Evolutionary conservation across 106 monocot genomes (phyloP), one percentile per base, ranked within the genome.

Genomic region (Dendrobium nobile): DNA sequence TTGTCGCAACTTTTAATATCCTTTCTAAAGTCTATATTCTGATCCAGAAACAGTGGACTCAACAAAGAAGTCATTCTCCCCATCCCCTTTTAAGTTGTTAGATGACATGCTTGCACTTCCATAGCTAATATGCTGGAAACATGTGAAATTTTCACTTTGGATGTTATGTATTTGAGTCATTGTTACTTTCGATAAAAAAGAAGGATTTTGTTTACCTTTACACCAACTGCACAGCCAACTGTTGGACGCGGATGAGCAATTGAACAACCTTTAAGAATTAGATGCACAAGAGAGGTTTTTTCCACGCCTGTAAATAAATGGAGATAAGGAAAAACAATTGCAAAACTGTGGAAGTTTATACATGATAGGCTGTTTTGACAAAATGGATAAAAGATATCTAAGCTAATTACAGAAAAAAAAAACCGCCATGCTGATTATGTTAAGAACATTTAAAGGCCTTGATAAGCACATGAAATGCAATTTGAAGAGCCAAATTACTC

Each of bases 201-300:
- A 77, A 59, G 72, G 17, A 61, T 48, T 61, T 1, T 22, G 22
- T 15, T 77, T 82, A 96, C 96, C 79, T 96, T 96, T 11, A 96
- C 88, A 75, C 80, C 80, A 13, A 96, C 96, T 42, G 88, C 37
- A 79, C 96, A 96, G 7, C 96, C 96, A 84, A 96, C 80, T 27
- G 96, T 96, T 83, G 89, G 93, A 55, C 87, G 31, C 24, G 96
- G 93, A 28, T 82, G 88, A 54, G 85, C 72, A 79, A 88, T 82
- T 31, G 91, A 79, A 58, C 90, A 93, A 64, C 91, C 90, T 72
- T 91, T 91, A 2, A 87, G 48, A 79, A 96, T 91, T 76, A 96
- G 85, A 84, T 93, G 86, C 43, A 96, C 91, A 41, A 96, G 75
- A 41, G 96, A 96, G 80, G 96, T 88, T 88, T 96, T 96, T 5